phyloP scores from a whole-genome alignment of 2,329 filamentous ascomycete species.

The Xylaria digitata region DNA sequence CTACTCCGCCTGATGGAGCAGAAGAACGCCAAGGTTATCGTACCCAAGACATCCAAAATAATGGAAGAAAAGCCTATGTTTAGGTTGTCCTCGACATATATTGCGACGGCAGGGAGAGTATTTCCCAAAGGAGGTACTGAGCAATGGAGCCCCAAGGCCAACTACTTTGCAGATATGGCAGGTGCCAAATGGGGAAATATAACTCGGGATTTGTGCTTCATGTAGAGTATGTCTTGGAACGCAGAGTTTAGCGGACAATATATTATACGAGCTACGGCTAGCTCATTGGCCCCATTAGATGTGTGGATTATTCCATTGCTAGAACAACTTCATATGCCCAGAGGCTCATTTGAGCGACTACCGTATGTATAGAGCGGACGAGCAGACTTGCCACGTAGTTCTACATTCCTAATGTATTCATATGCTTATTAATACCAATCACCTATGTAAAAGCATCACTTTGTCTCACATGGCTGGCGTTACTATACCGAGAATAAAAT shows the following conservation, averaged over 20 bases:
- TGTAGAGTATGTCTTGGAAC: constrained; percentile 6
- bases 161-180: constrained; percentile 43
- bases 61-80: constrained; percentile 37
- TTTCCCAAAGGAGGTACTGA: constrained; percentile 54
- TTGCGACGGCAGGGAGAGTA: constrained; percentile 52
- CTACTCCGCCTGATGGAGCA: constrained; percentile 62
- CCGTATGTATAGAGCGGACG: background rate
- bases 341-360: background rate
- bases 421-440: background rate
- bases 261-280: background rate
- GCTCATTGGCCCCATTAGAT: background rate
- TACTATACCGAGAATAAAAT: background rate
- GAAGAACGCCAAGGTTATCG: constrained; percentile 30
- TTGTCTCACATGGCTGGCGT: background rate
- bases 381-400: background rate
- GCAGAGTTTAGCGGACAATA: background rate
- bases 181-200: constrained; percentile 43
- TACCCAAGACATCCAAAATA: constrained; percentile 27
- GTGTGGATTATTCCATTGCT: background rate
- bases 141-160: constrained; percentile 42
- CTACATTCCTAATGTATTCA: background rate
- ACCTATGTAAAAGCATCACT: background rate
- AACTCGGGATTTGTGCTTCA: constrained; percentile 38
- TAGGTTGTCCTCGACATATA: constrained; percentile 55
- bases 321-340: background rate